Conservation (phyloP, 345 rosid species). For the Physaria fendleri region DNA sequence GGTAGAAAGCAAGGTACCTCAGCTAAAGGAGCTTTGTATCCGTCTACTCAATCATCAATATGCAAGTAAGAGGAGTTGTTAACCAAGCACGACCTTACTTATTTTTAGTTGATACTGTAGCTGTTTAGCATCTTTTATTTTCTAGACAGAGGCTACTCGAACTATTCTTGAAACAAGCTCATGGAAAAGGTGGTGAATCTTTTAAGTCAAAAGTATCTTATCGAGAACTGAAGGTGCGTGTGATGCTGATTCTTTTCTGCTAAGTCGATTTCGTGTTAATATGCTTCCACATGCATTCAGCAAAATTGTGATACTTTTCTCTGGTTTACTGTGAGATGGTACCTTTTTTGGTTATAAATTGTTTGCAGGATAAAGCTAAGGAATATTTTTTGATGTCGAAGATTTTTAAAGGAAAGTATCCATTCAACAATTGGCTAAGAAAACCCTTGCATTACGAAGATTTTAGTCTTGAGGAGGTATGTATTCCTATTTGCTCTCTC, state of each 20-base stretch:
- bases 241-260: slow-evolving; percentile 18
- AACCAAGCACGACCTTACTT: not conserved
- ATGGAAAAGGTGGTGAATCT: slow-evolving; percentile 23
- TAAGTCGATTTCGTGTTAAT: not conserved
- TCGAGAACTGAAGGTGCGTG: slow-evolving; percentile 70
- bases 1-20: slow-evolving; percentile 97
- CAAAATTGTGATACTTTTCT: slow-evolving; percentile 2
- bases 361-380: slow-evolving; percentile 52
- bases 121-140: not conserved
- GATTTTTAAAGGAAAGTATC: slow-evolving; percentile 26
- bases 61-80: slow-evolving; percentile 64
- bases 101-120: not conserved
- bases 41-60: slow-evolving; percentile 67
- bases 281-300: slow-evolving; percentile 7
- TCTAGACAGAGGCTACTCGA: slow-evolving; percentile 55
- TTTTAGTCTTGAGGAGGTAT: slow-evolving; percentile 24
- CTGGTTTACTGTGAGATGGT: slow-evolving; percentile 1
- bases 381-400: slow-evolving; percentile 38
- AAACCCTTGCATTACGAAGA: slow-evolving; percentile 25
- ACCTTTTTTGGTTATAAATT: not conserved
- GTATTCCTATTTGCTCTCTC: slow-evolving; percentile 9
- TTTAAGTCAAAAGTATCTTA: slow-evolving; percentile 35
- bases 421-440: slow-evolving; percentile 31
- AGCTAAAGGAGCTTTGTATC: slow-evolving; percentile 70
- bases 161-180: slow-evolving; percentile 38